Conservation (phyloP, 139 green algal genomes). For the Closterium sp. region DNA sequence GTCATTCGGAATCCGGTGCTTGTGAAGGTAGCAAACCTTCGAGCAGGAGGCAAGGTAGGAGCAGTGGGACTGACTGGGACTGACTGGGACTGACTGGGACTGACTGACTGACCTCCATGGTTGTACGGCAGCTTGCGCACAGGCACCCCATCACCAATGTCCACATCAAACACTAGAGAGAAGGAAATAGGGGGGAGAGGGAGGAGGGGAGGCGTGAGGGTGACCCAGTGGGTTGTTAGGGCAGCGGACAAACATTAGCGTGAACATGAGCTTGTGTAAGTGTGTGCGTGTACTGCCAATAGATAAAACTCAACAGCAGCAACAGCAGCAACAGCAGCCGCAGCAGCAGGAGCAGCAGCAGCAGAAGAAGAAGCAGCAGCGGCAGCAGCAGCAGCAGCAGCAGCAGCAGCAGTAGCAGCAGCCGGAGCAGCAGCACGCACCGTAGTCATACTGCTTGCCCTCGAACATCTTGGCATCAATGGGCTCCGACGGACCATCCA, state of each 20-base stretch:
- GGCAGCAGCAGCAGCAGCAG: neutral
- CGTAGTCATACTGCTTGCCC: slow-evolving; percentile 10
- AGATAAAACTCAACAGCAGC: too few species aligned
- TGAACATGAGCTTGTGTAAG: too few species aligned
- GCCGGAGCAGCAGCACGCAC: neutral
- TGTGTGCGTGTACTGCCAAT: too few species aligned
- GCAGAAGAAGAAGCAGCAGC: neutral
- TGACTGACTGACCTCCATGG: slow-evolving; percentile 51
- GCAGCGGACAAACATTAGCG: too few species aligned
- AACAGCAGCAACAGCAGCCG: neutral
- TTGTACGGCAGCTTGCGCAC: slow-evolving; percentile 76
- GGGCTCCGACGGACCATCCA: neutral
- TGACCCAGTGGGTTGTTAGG: neutral
- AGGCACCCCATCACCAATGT: slow-evolving; percentile 73
- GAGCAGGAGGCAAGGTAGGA: too few species aligned
- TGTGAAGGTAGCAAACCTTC: too few species aligned
- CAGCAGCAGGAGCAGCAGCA: neutral
- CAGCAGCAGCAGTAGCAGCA: too few species aligned
- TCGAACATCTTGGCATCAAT: slow-evolving; percentile 1
- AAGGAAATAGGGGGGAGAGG: neutral
- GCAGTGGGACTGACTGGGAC: too few species aligned
- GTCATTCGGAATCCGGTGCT: too few species aligned
- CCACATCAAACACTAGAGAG: slow-evolving; percentile 89
- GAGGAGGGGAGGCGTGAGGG: neutral
- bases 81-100: too few species aligned